Conservation (phyloP, 768 basidiomycete species). For the Suillus ampliporus region DNA sequence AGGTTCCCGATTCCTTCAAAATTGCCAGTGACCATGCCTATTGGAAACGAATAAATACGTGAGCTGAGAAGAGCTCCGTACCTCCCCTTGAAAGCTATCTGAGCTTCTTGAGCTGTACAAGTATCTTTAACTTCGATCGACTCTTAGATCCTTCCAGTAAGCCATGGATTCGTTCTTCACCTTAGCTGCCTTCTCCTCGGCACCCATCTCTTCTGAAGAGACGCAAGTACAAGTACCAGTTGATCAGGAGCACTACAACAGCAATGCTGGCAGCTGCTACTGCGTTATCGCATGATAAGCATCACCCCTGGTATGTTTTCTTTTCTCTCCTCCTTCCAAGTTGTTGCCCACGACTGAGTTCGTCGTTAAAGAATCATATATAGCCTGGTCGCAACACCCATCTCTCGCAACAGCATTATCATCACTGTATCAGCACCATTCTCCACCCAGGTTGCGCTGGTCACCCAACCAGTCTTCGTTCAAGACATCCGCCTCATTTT, state of each 20-base stretch:
- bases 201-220: slow-evolving; percentile 3
- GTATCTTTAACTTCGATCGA: not conserved
- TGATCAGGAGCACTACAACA: not conserved
- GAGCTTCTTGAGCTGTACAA: not conserved
- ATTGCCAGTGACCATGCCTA: not conserved
- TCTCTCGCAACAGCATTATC: not conserved
- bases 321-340: too few relatives aligned
- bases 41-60: slow-evolving; percentile 1
- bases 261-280: not conserved
- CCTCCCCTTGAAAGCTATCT: not conserved
- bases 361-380: not conserved
- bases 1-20: not conserved
- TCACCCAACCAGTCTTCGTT: not conserved
- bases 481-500: not conserved
- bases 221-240: slow-evolving; percentile 9
- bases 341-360: not conserved
- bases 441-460: not conserved
- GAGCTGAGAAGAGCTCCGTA: not conserved
- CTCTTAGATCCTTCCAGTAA: too few relatives aligned
- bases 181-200: not conserved
- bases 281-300: slow-evolving; percentile 6
- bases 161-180: slow-evolving; percentile 4
- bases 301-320: not conserved
- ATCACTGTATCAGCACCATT: slow-evolving; percentile 2
- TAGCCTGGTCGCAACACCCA: not conserved